Base-by-base conservation (phyloP, 192 early-diverging fungal genomes). In the Coemansia sp. region DNA sequence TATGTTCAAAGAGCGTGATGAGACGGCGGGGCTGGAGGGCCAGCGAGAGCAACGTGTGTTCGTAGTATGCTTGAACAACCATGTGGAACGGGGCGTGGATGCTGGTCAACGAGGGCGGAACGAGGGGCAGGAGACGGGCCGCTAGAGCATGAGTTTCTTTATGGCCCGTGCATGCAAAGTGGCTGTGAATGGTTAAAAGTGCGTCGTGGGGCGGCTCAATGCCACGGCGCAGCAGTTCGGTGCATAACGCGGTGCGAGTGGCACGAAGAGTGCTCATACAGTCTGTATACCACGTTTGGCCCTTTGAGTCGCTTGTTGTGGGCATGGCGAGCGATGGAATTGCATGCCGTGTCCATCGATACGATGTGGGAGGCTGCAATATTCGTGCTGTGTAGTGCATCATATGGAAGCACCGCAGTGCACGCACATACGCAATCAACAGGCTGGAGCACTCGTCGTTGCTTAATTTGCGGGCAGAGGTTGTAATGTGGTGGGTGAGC, bases 171-270 rank as follows among this genome's bases (percentile, higher is more conserved):
- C 52, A 45, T 0, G 58, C 62, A 58, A 69, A 55, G 19, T 69
- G 57, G 1, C 56, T 37, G 21, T 67, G 65, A 14, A 72, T 53
- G 15, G 62, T 43, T 0, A 63, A 62, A 25, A 78, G 49, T 2
- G 56, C 59, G 3, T 69, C 66, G 2, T 58, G 7, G 7, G 70
- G 23, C 2, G 75, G 75, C 35, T 58, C 53, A 2, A 72, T 57
- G 0, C 75, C 75, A 24, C 48, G 75, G 1, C 70, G 62, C 39
- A 78, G 25, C 24, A 65, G 69, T 38, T 62, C 65, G 1, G 37
- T 23, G 15, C 71, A 45, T 5, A 77, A 2, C 2, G 47, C 38
- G n/a, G 54, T 49, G 0, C 70, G 62, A 4, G 27, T 63, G 15
- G 21, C 14, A 37, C 37, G 53, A 27, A 52, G 62, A 10, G 37